These are phyloP conservation scores for Backusella morwellensis DNA, from an alignment of 192 early-diverging fungal genomes.

Conservation along the genomic window DNA sequence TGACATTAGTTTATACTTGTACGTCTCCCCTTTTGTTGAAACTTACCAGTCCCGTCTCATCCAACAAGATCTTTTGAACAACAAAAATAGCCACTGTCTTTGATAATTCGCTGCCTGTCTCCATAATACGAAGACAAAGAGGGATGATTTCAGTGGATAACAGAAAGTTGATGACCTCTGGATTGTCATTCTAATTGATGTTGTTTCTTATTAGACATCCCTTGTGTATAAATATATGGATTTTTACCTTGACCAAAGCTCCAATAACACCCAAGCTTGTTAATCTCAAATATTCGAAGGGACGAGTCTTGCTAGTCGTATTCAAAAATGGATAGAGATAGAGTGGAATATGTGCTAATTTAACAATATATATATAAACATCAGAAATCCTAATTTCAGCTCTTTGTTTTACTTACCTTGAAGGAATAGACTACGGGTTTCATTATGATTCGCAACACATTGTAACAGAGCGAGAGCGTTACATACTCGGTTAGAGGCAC, in stretches of 20 bases:
- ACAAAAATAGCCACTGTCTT: conserved; percentile 99
- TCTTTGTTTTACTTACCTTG: conserved; percentile 54
- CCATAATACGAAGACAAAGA: conserved; percentile 96
- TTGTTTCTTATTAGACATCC: too few species aligned
- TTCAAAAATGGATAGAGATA: conserved; percentile 98
- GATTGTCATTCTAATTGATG: conserved; percentile 73
- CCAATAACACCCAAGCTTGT: conserved; percentile 96
- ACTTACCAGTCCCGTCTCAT: conserved; percentile 82
- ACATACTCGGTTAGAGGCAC: conserved; percentile 93
- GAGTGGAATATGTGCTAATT: conserved; percentile 85
- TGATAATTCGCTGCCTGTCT: conserved; percentile 93
- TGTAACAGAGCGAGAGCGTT: conserved; percentile 96
- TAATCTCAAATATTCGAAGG: conserved; percentile 94
- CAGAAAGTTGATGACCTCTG: conserved; percentile 93
- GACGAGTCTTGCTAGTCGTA: conserved; percentile 91
- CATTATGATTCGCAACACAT: conserved; percentile 92
- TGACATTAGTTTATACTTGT: conserved; percentile 32
- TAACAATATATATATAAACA: background rate
- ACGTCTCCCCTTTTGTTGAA: background rate
- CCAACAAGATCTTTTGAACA: conserved; percentile 94
- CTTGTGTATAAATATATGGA: background rate
- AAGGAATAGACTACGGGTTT: conserved; percentile 84
- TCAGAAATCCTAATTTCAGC: background rate
- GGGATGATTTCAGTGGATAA: conserved; percentile 98
- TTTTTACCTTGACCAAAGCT: conserved; percentile 85